phyloP scores from a whole-genome alignment of 108 stramenopile genomes.

The Skeletonema potamos region DNA sequence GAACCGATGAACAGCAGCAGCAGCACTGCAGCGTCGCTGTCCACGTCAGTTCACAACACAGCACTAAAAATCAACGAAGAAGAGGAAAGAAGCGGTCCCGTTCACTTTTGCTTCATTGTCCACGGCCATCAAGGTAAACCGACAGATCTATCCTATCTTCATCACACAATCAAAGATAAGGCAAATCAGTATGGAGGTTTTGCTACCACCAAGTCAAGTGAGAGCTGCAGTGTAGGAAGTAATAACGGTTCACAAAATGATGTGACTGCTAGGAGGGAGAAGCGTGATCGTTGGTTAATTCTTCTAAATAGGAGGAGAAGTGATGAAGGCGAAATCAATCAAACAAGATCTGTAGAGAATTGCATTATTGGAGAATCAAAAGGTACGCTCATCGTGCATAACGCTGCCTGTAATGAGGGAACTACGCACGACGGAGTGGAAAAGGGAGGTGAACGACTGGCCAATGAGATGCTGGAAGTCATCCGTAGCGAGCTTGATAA shows the following conservation, averaged over 20 bases:
- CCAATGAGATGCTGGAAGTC: slow-evolving; percentile 60
- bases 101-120: slow-evolving; percentile 31
- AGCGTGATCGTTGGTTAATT: slow-evolving; percentile 23
- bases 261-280: not conserved
- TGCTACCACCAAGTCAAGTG: slow-evolving; percentile 11
- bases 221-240: not conserved
- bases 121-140: slow-evolving; percentile 35
- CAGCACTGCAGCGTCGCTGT: not conserved
- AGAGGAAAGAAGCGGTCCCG: not conserved
- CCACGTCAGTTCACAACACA: not conserved
- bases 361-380: not conserved
- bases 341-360: not conserved
- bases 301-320: not conserved
- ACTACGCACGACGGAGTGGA: slow-evolving; percentile 70
- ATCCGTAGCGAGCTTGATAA: slow-evolving; percentile 31
- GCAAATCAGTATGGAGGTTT: slow-evolving; percentile 12
- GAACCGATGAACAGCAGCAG: not conserved
- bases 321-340: not conserved
- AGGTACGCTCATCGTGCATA: slow-evolving; percentile 57
- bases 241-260: not conserved
- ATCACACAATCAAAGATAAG: slow-evolving; percentile 15
- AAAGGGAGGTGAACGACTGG: slow-evolving; percentile 62
- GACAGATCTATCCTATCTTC: slow-evolving; percentile 27
- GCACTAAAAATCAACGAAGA: not conserved
- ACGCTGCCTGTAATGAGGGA: slow-evolving; percentile 59